These are phyloP conservation scores for Hibiscus syriacus DNA, from an alignment of 345 rosid species.

Conservation along the genomic window DNA sequence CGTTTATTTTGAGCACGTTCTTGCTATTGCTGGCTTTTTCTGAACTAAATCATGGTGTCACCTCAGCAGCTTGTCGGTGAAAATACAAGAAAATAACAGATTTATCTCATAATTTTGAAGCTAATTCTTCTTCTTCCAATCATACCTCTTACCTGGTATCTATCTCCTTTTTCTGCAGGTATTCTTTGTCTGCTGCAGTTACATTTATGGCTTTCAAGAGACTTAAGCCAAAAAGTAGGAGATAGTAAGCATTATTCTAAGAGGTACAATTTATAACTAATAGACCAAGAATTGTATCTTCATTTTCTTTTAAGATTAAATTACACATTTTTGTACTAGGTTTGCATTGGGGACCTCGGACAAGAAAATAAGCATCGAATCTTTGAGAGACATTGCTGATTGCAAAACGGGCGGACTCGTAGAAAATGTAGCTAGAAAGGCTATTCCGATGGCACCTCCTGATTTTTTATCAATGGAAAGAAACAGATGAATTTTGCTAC, in stretches of 20 bases:
- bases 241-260: slow-evolving; percentile 30
- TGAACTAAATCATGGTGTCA: neutral
- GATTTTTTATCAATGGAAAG: neutral
- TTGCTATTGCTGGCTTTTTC: neutral
- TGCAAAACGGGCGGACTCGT: no score
- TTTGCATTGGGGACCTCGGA: neutral
- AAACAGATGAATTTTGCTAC: neutral
- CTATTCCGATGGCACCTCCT: neutral
- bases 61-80: neutral
- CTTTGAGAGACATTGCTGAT: neutral
- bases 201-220: slow-evolving; percentile 91
- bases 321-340: neutral
- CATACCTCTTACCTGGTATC: neutral
- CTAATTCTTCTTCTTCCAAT: neutral
- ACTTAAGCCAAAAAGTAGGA: slow-evolving; percentile 41
- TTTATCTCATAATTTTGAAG: neutral
- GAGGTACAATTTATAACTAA: neutral
- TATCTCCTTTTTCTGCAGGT: slow-evolving; percentile 41
- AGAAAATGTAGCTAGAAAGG: neutral
- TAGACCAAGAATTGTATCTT: neutral
- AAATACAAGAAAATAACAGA: neutral
- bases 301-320: neutral
- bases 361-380: neutral
- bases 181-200: slow-evolving; percentile 86
- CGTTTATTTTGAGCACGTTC: neutral